Percentiles rank a stretch among this genome's conserved stretches.
Conservation (phyloP, 805 yeast species). For the Ogataea salicorniae region DNA sequence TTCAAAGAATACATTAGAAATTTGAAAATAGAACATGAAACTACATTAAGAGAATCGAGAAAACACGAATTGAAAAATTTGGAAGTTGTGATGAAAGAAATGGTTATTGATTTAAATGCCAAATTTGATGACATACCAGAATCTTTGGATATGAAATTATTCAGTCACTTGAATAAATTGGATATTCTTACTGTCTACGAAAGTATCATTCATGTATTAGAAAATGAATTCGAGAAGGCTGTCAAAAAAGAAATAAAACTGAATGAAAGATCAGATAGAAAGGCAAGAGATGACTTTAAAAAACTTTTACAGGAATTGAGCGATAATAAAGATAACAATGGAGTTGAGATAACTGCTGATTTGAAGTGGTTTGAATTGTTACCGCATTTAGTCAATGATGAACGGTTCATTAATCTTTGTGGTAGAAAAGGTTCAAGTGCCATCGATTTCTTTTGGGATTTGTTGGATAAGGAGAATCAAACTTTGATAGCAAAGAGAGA, state of each 20-base stretch:
- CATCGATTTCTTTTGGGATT: slow-evolving; percentile 70
- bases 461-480: slow-evolving; percentile 57
- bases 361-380: slow-evolving; percentile 58
- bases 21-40: slow-evolving; percentile 32
- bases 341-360: slow-evolving; percentile 37
- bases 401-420: slow-evolving; percentile 52
- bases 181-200: slow-evolving; percentile 58
- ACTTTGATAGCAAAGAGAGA: slow-evolving; percentile 54
- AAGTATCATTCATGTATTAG: slow-evolving; percentile 23
- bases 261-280: slow-evolving; percentile 55
- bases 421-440: slow-evolving; percentile 80
- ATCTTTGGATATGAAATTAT: slow-evolving; percentile 7
- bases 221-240: slow-evolving; percentile 27
- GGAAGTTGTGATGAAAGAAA: slow-evolving; percentile 38
- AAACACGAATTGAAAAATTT: slow-evolving; percentile 50
- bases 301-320: slow-evolving; percentile 36
- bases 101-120: slow-evolving; percentile 11
- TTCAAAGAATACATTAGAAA: slow-evolving; percentile 45
- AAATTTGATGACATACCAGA: slow-evolving; percentile 15
- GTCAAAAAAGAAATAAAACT: slow-evolving; percentile 28
- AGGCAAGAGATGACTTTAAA: slow-evolving; percentile 59
- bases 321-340: slow-evolving; percentile 13
- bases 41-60: slow-evolving; percentile 25
- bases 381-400: slow-evolving; percentile 46
- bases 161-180: slow-evolving; percentile 38